Percentiles rank a stretch among this genome's conserved stretches.
phyloP scores from a whole-genome alignment of 164 flowering plant species.

The Amborella trichopoda region DNA sequence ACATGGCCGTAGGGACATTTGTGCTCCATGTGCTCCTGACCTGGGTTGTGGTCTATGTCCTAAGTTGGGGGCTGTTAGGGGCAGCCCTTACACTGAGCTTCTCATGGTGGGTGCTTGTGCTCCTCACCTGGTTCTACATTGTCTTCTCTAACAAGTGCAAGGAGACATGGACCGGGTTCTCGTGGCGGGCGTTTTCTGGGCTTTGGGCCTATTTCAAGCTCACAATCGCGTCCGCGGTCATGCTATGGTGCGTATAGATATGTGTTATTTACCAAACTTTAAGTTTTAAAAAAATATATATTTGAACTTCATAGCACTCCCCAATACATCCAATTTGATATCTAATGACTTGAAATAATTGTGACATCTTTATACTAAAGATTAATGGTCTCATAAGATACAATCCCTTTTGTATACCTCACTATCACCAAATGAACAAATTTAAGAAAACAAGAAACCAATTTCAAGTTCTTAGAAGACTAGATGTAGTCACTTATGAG shows the following conservation, averaged over 20 bases:
- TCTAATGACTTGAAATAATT: too few species aligned
- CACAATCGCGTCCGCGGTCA: slow-evolving; percentile 42
- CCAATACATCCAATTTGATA: too few species aligned
- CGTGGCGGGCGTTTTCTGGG: slow-evolving; percentile 40
- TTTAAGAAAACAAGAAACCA: too few species aligned
- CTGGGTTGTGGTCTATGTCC: slow-evolving; percentile 34
- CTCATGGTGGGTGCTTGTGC: slow-evolving; percentile 62
- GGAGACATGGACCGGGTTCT: slow-evolving; percentile 60
- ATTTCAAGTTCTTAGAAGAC: too few species aligned
- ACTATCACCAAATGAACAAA: too few species aligned
- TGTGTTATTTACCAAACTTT: too few species aligned
- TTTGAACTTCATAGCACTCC: too few species aligned
- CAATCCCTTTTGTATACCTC: too few species aligned
- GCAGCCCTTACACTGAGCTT: slow-evolving; percentile 54
- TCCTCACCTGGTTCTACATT: slow-evolving; percentile 29
- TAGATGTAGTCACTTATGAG: too few species aligned
- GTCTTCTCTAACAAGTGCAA: slow-evolving; percentile 40
- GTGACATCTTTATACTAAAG: too few species aligned
- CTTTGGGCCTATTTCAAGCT: slow-evolving; percentile 53
- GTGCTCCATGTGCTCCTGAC: slow-evolving; percentile 33
- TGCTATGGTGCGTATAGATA: slow-evolving; percentile 45
- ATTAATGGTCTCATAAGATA: too few species aligned
- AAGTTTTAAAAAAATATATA: too few species aligned
- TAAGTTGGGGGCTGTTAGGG: slow-evolving; percentile 44
- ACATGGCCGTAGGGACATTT: slow-evolving; percentile 50